phyloP scores from a whole-genome alignment of 306 rosid genomes.

The Begonia fuchsioides region DNA sequence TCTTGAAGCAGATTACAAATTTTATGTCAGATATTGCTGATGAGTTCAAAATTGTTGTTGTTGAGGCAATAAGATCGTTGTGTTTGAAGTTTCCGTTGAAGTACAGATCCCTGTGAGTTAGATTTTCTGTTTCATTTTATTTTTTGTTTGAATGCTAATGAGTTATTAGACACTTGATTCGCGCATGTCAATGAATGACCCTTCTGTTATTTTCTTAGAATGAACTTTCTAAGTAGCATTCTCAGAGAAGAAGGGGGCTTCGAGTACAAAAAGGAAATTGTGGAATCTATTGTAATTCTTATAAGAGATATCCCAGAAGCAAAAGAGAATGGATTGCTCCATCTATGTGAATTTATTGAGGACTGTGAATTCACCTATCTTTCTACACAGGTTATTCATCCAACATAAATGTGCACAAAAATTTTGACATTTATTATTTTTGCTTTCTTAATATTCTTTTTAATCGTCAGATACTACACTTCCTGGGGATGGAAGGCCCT shows the following conservation, averaged over 20 bases:
- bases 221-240: slow-evolving; percentile 97
- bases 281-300: slow-evolving; percentile 92
- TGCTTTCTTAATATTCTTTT: slow-evolving; percentile 3
- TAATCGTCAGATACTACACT: slow-evolving; percentile 68
- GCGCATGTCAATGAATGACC: no score
- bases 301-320: slow-evolving; percentile 96
- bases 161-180: background rate
- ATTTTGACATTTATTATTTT: slow-evolving; percentile 4
- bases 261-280: slow-evolving; percentile 95
- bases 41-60: slow-evolving; percentile 95
- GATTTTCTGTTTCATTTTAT: slow-evolving; percentile 1
- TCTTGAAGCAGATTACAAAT: slow-evolving; percentile 95
- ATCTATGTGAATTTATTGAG: slow-evolving; percentile 97
- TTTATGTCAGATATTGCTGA: slow-evolving; percentile 99
- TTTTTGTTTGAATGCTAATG: slow-evolving; percentile 4
- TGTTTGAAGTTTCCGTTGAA: slow-evolving; percentile 96
- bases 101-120: slow-evolving; percentile 85
- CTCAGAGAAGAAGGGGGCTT: slow-evolving; percentile 99
- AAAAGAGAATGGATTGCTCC: slow-evolving; percentile 92
- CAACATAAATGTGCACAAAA: slow-evolving; percentile 8
- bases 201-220: slow-evolving; percentile 24
- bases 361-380: slow-evolving; percentile 98
- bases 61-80: slow-evolving; percentile 90
- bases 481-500: slow-evolving; percentile 95
- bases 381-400: slow-evolving; percentile 73